Evolutionary conservation across 2,329 filamentous ascomycete species (phyloP), one percentile per base, ranked within the genome.

Genomic region (Penicillium sclerotiorum): DNA sequence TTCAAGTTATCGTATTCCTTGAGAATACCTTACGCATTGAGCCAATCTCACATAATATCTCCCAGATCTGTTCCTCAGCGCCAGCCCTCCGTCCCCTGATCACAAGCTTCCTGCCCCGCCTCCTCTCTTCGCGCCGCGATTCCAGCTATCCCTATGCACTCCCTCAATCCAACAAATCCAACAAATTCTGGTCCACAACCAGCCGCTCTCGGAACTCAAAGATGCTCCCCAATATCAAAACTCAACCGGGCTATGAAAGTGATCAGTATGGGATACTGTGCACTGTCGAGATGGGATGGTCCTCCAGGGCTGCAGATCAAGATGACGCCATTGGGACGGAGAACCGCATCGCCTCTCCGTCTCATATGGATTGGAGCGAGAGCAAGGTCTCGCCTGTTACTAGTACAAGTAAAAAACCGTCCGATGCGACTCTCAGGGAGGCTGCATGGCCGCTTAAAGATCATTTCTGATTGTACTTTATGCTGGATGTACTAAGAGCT

Each of bases 61-160:
- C 4, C 8, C 38, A 72, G 69, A 68, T 72, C 41, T 71, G 68
- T 49, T 66, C 69, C 17, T 71, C 67, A 20, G 67, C 67, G 4
- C 69, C 68, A 13, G 67, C 69, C 23, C 54, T 72, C 30, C 62
- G 69, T 6, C 69, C 69, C 6, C 64, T 72, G 15, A 38, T 71
- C 20, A 59, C 62, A 33, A 59, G 58, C n/a, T 63, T 69, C 53
- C 45, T 66, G 1, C 68, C 68, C 18, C 65, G 59, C 15, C 58
- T 71, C 17, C 60, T 71, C 23, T 53, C 62, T 28, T 62, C n/a
- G n/a, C n/a, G n/a, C 66, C 28, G 61, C 56, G 18, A 59, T 54
- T 35, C n/a, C n/a, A n/a, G n/a, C n/a, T n/a, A n/a, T n/a, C n/a
- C n/a, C n/a, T n/a, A n/a, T 61, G 54, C 32, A 55, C 56, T 13